phyloP scores from a whole-genome alignment of 768 basidiomycete genomes.

The Neoboletus brunneissimus region DNA sequence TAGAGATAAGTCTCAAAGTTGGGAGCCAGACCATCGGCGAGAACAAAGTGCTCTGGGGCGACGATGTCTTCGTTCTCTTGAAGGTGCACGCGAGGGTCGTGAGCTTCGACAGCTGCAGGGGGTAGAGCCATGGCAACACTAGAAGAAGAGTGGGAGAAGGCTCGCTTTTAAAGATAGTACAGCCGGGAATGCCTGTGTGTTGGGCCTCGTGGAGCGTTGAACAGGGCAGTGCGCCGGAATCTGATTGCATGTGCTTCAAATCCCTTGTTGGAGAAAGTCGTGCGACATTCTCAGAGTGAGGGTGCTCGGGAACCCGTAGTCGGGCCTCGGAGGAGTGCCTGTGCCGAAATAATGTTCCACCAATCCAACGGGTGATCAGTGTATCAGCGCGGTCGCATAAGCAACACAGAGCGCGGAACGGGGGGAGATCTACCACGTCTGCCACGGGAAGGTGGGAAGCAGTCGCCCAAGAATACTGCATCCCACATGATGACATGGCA shows the following conservation, averaged over 20 bases:
- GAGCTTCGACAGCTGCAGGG: constrained; percentile 17
- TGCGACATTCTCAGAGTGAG: not conserved
- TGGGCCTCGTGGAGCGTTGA: not conserved
- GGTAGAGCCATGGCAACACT: constrained; percentile 19
- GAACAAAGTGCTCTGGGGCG: constrained; percentile 16
- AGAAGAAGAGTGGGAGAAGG: not conserved
- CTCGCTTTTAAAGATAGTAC: constrained; percentile 1
- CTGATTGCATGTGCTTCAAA: not conserved
- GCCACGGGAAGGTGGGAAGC: not conserved
- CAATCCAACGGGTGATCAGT: not conserved
- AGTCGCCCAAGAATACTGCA: not conserved
- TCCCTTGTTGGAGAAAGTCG: not conserved
- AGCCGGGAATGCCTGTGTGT: not conserved
- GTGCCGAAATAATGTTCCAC: not conserved
- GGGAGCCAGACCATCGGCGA: constrained; percentile 23
- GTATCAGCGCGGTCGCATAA: not conserved
- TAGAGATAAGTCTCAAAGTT: constrained; percentile 34
- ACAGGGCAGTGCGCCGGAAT: not conserved
- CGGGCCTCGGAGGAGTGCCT: not conserved
- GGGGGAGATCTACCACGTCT: not conserved
- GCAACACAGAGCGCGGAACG: no score
- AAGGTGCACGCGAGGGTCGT: constrained; percentile 16
- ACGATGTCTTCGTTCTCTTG: constrained; percentile 1
- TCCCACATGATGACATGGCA: no score
- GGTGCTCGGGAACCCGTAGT: not conserved